Conservation (phyloP, 768 basidiomycete species). For the Xerocomellus amylosporus region DNA sequence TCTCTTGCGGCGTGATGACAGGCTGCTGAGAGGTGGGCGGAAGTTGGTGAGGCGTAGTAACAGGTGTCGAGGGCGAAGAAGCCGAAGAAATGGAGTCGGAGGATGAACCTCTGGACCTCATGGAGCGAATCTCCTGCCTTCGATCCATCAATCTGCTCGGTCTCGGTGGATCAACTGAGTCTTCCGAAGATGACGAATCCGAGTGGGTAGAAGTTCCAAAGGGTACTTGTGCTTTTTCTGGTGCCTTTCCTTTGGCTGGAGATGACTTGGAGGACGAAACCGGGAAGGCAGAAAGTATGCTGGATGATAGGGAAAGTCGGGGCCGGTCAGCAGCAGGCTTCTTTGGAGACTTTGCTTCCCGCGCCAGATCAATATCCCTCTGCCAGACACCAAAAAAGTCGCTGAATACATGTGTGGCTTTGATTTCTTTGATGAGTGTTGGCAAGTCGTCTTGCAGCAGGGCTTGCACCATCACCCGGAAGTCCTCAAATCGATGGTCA, state of each 20-base stretch:
- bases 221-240: neutral
- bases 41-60: conserved; percentile 14
- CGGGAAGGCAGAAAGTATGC: conserved; percentile 57
- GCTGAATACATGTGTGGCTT: conserved; percentile 52
- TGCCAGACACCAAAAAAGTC: conserved; percentile 83
- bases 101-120: conserved; percentile 24
- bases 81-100: conserved; percentile 24
- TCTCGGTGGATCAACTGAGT: conserved; percentile 3
- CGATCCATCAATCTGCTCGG: conserved; percentile 6
- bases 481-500: conserved; percentile 59
- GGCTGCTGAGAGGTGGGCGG: conserved; percentile 20
- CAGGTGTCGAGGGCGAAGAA: conserved; percentile 27
- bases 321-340: conserved; percentile 23
- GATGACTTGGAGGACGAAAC: conserved; percentile 24
- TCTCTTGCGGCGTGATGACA: conserved; percentile 23
- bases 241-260: conserved; percentile 14
- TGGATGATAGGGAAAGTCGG: conserved; percentile 49
- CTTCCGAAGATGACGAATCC: conserved; percentile 29
- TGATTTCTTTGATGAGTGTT: conserved; percentile 61
- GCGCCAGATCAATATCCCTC: conserved; percentile 60
- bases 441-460: conserved; percentile 64
- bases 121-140: conserved; percentile 1
- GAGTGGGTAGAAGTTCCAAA: conserved; percentile 10
- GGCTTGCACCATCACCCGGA: conserved; percentile 54
- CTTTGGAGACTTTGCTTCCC: conserved; percentile 34